Evolutionary conservation across 1,284 basidiomycete genomes (phyloP).

Genomic region (Papiliotrema fonsecae): DNA sequence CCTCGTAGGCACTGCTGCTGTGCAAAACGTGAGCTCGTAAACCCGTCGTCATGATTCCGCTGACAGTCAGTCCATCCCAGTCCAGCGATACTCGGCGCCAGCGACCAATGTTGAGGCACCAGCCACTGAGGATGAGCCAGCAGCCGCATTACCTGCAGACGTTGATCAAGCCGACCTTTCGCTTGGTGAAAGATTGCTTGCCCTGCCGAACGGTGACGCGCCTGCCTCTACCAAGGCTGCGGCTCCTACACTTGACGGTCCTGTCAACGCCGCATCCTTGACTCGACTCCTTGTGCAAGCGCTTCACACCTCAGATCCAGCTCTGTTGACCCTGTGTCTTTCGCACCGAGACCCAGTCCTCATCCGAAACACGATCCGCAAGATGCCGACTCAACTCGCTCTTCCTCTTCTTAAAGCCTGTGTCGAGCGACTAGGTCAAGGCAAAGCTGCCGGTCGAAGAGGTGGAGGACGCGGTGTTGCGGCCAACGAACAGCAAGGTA

Average conservation of each 20-base stretch:
- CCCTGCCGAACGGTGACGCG: conserved; percentile 54
- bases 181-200: conserved; percentile 78
- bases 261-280: conserved; percentile 78
- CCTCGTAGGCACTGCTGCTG: conserved; percentile 36
- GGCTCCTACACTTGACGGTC: conserved; percentile 29
- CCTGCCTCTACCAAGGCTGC: conserved; percentile 20
- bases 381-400: conserved; percentile 83
- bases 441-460: conserved; percentile 60
- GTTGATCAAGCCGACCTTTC: conserved; percentile 82
- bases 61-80: conserved; percentile 15
- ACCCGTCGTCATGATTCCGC: neutral
- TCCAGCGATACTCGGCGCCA: conserved; percentile 44
- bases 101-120: conserved; percentile 26
- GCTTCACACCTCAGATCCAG: conserved; percentile 87
- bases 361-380: conserved; percentile 81
- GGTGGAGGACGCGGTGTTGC: conserved; percentile 66
- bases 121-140: conserved; percentile 37
- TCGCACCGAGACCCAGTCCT: conserved; percentile 72
- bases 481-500: conserved; percentile 79
- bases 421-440: conserved; percentile 80
- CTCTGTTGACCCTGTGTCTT: conserved; percentile 82
- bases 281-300: conserved; percentile 95
- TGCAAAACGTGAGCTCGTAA: conserved; percentile 21
- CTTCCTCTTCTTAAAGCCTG: conserved; percentile 83
- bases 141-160: conserved; percentile 56